Evolutionary conservation across 495 filamentous ascomycete species (phyloP), one percentile per base, ranked within the genome.

Genomic region (Parmelia sp.): DNA sequence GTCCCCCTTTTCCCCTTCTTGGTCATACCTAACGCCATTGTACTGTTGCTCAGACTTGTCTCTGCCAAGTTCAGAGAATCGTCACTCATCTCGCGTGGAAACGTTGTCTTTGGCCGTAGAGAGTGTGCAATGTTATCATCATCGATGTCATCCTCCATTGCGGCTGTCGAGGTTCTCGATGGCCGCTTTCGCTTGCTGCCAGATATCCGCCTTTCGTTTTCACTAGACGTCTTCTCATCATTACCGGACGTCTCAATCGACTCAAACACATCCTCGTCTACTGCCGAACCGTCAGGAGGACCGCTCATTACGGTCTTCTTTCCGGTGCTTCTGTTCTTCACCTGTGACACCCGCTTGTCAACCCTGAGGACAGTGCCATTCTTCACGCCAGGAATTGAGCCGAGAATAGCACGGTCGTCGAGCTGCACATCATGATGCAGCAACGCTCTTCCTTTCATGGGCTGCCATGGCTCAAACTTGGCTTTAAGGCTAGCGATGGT

Each of bases 391-490:
- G 49, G 49, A 53, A 53, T 23, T 29, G 49, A 53, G 31, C 14
- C 15, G 25, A 53, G 49, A 19, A 14, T 53, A 53, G 25, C 27
- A 53, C 49, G 39, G 39, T 31, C 56, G 27, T 27, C 60, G 21
- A 62, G 27, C 45, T 51, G 45, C 29, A 27, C 44, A 56, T n/a
- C 29, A 55, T 35, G 45, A 39, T 62, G 39, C 44, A 42, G 36
- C 12, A 45, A 47, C 19, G 59, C 44, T 35, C 33, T 36, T n/a
- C 27, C 39, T 36, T 42, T 36, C 60, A 61, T 61, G 3, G 42
- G 12, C 35, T 35, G 59, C 59, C 42, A 58, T n/a, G 51, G 53
- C n/a, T 44, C 37, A 21, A 39, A 40, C 21, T 64, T 37, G 25
- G 39, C 44, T 56, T 40, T 56, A 45, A 49, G 27, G 27, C 25